Evolutionary conservation across 495 filamentous ascomycete species (phyloP).

Genomic region (Sordaria brevicollis): DNA sequence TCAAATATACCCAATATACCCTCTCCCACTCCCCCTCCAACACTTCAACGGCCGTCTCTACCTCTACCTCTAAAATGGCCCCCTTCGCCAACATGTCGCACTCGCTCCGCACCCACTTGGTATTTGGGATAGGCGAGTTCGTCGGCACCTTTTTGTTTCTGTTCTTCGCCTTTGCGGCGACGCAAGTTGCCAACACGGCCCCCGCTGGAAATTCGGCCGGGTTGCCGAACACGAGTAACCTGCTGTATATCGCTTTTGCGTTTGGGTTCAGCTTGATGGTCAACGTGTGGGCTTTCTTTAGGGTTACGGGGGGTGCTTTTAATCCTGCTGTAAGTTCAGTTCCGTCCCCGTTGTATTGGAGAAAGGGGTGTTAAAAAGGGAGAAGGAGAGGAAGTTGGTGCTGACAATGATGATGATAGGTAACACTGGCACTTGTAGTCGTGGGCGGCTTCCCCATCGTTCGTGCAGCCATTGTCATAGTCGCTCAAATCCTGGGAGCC

Average conservation of each 20-base stretch:
- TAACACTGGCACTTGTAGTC: constrained; percentile 46
- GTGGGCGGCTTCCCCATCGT: constrained; percentile 43
- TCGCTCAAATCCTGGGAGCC: constrained; percentile 47
- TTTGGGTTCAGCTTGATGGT: constrained; percentile 71
- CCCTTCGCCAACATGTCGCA: background rate
- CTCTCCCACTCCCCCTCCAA: background rate
- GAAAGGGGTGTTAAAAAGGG: no score
- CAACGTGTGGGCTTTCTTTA: constrained; percentile 82
- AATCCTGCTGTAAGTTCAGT: constrained; percentile 52
- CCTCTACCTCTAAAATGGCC: no score
- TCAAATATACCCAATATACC: no score
- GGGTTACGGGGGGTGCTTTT: constrained; percentile 69
- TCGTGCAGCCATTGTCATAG: constrained; percentile 39
- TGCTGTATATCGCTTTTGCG: constrained; percentile 60
- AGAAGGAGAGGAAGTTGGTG: constrained; percentile 48
- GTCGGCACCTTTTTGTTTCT: constrained; percentile 77
- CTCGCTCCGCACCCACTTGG: constrained; percentile 33
- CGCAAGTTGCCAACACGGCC: constrained; percentile 57
- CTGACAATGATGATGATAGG: constrained; percentile 12
- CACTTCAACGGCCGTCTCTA: background rate
- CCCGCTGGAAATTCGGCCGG: no score
- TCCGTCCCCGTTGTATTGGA: no score
- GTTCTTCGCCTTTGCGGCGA: constrained; percentile 70
- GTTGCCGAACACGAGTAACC: constrained; percentile 26
- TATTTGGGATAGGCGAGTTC: constrained; percentile 60